Conservation (phyloP, 2,329 filamentous ascomycete genomes). For the Calonectria honghensis region DNA sequence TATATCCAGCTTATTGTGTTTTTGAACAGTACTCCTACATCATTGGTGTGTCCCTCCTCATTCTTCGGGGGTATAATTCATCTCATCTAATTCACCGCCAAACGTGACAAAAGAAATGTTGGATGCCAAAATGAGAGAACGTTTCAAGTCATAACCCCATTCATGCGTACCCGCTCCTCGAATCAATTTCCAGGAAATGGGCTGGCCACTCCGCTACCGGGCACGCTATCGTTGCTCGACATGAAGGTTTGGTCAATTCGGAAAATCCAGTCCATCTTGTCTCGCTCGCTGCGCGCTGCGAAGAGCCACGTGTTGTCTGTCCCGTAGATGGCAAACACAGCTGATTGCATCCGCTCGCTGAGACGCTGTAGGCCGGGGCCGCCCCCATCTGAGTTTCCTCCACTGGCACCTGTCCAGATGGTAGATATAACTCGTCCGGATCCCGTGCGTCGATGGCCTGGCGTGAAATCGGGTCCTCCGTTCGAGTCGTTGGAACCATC, state of each 20-base stretch:
- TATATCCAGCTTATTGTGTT: conserved; percentile 49
- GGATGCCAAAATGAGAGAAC: conserved; percentile 52
- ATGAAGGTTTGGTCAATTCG: conserved; percentile 89
- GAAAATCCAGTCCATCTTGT: conserved; percentile 98
- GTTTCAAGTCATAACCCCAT: conserved; percentile 56
- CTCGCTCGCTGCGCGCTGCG: conserved; percentile 88
- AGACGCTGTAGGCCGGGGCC: conserved; percentile 69
- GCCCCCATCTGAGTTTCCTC: conserved; percentile 52
- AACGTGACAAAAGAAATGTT: conserved; percentile 55
- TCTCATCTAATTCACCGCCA: conserved; percentile 56
- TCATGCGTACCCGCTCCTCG: conserved; percentile 34
- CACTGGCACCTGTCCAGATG: conserved; percentile 71
- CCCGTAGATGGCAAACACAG: conserved; percentile 95
- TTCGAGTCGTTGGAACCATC: conserved; percentile 59
- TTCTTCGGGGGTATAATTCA: conserved; percentile 56
- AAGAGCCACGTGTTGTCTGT: conserved; percentile 97
- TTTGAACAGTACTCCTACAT: conserved; percentile 47
- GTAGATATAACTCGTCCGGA: conserved; percentile 74
- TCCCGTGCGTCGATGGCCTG: conserved; percentile 68
- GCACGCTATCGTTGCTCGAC: conserved; percentile 66
- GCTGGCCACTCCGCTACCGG: conserved; percentile 61
- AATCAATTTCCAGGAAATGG: conserved; percentile 59
- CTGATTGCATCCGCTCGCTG: conserved; percentile 76
- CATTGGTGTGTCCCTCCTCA: conserved; percentile 50
- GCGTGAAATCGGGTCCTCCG: conserved; percentile 62